Evolutionary conservation across 1,284 basidiomycete species (phyloP).

Genomic region (Sporisorium graminicola): DNA sequence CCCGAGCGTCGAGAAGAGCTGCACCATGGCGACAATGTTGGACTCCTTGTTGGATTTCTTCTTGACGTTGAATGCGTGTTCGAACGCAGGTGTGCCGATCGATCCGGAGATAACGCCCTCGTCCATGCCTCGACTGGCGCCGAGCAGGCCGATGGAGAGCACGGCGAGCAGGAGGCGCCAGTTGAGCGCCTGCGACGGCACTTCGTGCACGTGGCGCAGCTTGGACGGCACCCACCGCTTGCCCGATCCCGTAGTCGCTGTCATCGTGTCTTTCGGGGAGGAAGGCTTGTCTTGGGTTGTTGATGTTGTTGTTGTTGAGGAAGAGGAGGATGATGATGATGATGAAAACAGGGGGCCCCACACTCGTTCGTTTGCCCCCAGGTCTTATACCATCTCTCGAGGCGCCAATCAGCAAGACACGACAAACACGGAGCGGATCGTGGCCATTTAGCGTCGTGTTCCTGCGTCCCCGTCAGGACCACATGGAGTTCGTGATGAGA

Average conservation of each 20-base stretch:
- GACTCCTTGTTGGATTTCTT: slow-evolving; percentile 36
- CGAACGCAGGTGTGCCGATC: slow-evolving; percentile 20
- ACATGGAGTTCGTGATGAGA: slow-evolving; percentile 1
- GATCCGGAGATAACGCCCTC: slow-evolving; percentile 35
- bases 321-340: neutral
- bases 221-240: slow-evolving; percentile 30
- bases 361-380: slow-evolving; percentile 4
- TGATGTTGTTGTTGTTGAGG: neutral
- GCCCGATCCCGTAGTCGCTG: slow-evolving; percentile 1
- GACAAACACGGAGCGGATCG: neutral
- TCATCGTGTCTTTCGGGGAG: neutral
- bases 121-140: slow-evolving; percentile 36
- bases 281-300: too few species aligned
- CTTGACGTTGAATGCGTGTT: slow-evolving; percentile 32
- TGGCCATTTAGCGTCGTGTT: neutral
- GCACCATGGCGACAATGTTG: slow-evolving; percentile 41
- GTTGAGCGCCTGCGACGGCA: slow-evolving; percentile 32
- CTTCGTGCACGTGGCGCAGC: slow-evolving; percentile 31
- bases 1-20: slow-evolving; percentile 33
- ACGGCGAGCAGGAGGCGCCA: slow-evolving; percentile 38
- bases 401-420: neutral
- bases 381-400: slow-evolving; percentile 15
- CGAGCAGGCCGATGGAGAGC: slow-evolving; percentile 29
- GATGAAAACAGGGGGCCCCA: slow-evolving; percentile 22
- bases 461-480: neutral